Conservation (phyloP, 2,329 filamentous ascomycete species). For the Penicillium fuscoglaucum region DNA sequence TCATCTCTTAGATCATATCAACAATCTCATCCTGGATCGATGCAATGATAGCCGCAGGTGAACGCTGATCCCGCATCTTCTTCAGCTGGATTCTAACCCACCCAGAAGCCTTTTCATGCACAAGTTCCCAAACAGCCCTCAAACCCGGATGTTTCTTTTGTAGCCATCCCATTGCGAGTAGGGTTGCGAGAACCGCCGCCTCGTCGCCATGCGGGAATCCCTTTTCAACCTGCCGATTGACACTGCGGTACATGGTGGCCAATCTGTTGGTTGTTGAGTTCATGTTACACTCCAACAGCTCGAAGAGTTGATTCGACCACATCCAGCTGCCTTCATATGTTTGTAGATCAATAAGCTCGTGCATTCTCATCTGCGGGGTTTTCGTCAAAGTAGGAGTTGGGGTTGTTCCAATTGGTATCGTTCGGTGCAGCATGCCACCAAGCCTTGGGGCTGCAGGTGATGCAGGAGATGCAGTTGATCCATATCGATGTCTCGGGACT, state of each 20-base stretch:
- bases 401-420: background rate
- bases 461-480: too few species aligned
- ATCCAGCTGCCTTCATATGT: slow-evolving; percentile 57
- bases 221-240: background rate
- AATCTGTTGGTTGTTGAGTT: background rate
- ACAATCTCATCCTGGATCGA: background rate
- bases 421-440: background rate
- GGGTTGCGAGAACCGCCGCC: slow-evolving; percentile 13
- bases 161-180: slow-evolving; percentile 17
- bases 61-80: background rate
- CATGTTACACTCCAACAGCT: slow-evolving; percentile 16
- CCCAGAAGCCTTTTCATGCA: slow-evolving; percentile 16
- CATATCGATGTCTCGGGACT: background rate
- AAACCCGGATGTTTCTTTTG: background rate
- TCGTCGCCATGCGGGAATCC: background rate
- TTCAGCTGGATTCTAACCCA: slow-evolving; percentile 11
- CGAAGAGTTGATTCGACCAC: slow-evolving; percentile 31
- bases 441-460: background rate
- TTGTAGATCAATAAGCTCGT: slow-evolving; percentile 56
- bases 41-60: background rate
- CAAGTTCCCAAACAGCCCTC: slow-evolving; percentile 19
- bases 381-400: background rate
- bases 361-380: background rate
- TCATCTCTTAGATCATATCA: background rate
- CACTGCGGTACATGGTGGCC: background rate